A percentile compares a stretch with the other conserved stretches of the same genome.
Evolutionary conservation across 2,329 filamentous ascomycete genomes (phyloP).

Genomic region (Exophiala sp.): DNA sequence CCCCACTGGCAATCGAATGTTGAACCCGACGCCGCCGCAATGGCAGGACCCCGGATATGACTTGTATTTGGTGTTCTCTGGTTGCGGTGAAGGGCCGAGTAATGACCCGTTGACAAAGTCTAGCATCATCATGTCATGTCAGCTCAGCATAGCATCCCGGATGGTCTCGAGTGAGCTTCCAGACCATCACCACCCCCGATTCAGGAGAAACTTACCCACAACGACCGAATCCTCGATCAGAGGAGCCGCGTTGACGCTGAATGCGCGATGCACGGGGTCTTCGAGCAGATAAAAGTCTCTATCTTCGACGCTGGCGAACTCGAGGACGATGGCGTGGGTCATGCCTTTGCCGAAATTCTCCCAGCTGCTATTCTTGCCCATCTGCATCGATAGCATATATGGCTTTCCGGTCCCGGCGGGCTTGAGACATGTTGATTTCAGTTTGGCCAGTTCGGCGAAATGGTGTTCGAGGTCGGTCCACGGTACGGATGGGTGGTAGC

Average conservation of each 20-base stretch:
- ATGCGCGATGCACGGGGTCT: constrained; percentile 58
- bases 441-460: constrained; percentile 40
- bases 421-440: constrained; percentile 55
- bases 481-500: constrained; percentile 1
- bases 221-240: constrained; percentile 12
- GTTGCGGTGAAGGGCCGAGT: background rate
- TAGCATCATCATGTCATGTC: background rate
- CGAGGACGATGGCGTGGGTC: constrained; percentile 61
- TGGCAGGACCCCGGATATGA: constrained; percentile 9
- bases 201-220: constrained; percentile 7
- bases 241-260: constrained; percentile 31
- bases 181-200: too few relatives aligned
- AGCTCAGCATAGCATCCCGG: too few relatives aligned
- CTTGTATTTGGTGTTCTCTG: background rate
- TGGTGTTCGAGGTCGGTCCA: constrained; percentile 12
- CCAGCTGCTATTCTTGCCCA: constrained; percentile 51
- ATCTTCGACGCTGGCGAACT: constrained; percentile 60
- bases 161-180: too few relatives aligned
- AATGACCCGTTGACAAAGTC: background rate
- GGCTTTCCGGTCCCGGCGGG: constrained; percentile 49
- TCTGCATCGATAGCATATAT: constrained; percentile 54
- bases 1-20: background rate
- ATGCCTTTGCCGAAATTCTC: constrained; percentile 43
- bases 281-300: constrained; percentile 60
- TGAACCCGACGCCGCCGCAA: constrained; percentile 7